Conservation (phyloP, 2,329 filamentous ascomycete species). For the Dothiorella sarmentorum region DNA sequence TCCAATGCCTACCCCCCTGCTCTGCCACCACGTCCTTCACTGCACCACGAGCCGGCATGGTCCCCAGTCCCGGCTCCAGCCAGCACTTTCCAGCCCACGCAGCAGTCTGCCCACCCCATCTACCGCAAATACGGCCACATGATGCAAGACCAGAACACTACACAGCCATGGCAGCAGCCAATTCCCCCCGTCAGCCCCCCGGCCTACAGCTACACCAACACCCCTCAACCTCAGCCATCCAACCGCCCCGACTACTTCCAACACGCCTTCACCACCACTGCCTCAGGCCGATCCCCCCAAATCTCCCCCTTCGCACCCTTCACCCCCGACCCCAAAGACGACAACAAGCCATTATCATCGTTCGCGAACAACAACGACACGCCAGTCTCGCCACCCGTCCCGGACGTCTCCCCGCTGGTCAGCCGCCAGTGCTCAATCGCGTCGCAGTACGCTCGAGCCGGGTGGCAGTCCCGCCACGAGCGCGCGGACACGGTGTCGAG, state of each 20-base stretch:
- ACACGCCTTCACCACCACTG: neutral
- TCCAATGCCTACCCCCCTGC: neutral
- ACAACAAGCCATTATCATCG: too few relatives aligned
- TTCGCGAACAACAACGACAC: neutral
- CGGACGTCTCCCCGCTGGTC: neutral
- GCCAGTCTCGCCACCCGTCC: neutral
- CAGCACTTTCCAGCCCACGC: neutral
- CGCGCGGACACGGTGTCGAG: constrained; percentile 1
- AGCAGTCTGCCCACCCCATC: neutral
- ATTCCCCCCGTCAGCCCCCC: constrained; percentile 3
- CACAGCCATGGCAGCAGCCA: neutral
- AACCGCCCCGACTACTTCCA: neutral
- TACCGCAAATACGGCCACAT: constrained; percentile 8
- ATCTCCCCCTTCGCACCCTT: too few relatives aligned
- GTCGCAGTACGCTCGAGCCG: too few relatives aligned
- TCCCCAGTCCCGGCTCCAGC: neutral
- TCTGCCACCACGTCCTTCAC: neutral
- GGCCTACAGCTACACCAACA: neutral
- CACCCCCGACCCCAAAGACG: too few relatives aligned
- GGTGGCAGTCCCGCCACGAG: neutral
- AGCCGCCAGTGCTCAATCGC: neutral
- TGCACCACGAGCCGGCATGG: neutral
- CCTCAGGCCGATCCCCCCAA: too few relatives aligned
- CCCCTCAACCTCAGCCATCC: neutral
- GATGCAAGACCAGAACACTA: neutral